A percentile compares a stretch with the other conserved stretches of the same genome.
Conservation (phyloP, 495 filamentous ascomycete species). For the Podospora sp. region DNA sequence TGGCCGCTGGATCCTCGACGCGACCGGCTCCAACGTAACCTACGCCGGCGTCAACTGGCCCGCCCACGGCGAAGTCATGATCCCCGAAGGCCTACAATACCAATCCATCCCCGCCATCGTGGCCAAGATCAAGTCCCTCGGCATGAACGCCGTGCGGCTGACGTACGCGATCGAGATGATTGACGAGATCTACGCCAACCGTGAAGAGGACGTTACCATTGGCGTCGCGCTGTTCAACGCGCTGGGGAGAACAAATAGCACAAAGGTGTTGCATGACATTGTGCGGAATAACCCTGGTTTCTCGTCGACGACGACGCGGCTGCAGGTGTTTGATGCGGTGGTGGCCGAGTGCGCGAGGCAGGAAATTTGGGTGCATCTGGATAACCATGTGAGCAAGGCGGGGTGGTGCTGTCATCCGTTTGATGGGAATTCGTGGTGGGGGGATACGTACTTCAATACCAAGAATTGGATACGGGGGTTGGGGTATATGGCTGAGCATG, state of each 20-base stretch:
- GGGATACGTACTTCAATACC: conserved; percentile 56
- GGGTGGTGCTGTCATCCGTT: conserved; percentile 57
- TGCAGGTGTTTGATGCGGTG: conserved; percentile 56
- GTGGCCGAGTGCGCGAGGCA: conserved; percentile 51
- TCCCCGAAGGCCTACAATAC: conserved; percentile 63
- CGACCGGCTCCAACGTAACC: conserved; percentile 47
- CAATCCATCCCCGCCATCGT: conserved; percentile 53
- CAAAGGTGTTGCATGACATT: conserved; percentile 43
- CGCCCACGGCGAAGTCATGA: conserved; percentile 55
- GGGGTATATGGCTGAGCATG: conserved; percentile 56
- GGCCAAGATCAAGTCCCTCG: conserved; percentile 49
- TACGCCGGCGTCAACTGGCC: conserved; percentile 62
- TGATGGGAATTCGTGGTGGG: conserved; percentile 63
- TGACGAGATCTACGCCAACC: conserved; percentile 55
- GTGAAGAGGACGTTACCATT: conserved; percentile 50
- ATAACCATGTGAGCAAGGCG: conserved; percentile 63
- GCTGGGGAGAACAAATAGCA: conserved; percentile 47
- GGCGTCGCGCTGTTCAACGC: conserved; percentile 48
- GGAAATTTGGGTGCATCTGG: conserved; percentile 57
- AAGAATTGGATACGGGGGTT: conserved; percentile 57
- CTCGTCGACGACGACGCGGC: conserved; percentile 43
- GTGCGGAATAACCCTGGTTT: conserved; percentile 52
- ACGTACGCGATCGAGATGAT: conserved; percentile 62
- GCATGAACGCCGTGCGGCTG: conserved; percentile 58
- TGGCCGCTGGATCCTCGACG: conserved; percentile 54